These are phyloP conservation scores for Solanum sitiens DNA, from an alignment of 257 asterid genomes.

Conservation along the genomic window DNA sequence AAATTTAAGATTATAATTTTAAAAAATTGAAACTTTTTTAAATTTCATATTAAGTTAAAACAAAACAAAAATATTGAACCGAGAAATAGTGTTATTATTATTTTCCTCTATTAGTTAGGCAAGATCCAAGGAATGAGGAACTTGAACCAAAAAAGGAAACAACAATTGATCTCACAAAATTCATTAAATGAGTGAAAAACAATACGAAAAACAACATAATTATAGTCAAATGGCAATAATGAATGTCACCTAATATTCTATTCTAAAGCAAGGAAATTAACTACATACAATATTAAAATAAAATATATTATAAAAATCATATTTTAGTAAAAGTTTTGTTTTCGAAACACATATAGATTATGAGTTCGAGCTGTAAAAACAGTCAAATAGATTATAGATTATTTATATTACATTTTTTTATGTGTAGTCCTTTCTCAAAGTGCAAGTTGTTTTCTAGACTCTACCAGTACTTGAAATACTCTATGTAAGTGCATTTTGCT, in stretches of 20 bases:
- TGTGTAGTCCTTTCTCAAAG: not conserved
- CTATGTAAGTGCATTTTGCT: not conserved
- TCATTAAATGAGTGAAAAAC: not conserved
- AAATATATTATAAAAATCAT: not conserved
- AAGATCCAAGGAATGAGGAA: not conserved
- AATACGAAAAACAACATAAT: conserved; percentile 3
- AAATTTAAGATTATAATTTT: no score
- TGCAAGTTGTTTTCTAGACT: not conserved
- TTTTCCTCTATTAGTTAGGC: not conserved
- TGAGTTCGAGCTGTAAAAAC: no score
- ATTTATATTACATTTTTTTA: not conserved
- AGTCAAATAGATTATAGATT: no score
- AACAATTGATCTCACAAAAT: not conserved
- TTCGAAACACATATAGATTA: no score
- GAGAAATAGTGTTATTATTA: not conserved
- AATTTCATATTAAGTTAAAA: no score
- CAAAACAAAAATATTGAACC: no score
- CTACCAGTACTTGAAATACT: not conserved
- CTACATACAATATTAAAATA: not conserved
- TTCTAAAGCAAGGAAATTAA: not conserved
- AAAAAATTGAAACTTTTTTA: no score
- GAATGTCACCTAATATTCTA: conserved; percentile 1
- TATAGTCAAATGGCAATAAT: conserved; percentile 1
- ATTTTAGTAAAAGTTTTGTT: not conserved
- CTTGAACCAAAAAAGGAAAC: conserved; percentile 1